Evolutionary conservation across 257 asterid species (phyloP), one percentile per base, ranked within the genome.

Genomic region (Ajuga chamaepitys): DNA sequence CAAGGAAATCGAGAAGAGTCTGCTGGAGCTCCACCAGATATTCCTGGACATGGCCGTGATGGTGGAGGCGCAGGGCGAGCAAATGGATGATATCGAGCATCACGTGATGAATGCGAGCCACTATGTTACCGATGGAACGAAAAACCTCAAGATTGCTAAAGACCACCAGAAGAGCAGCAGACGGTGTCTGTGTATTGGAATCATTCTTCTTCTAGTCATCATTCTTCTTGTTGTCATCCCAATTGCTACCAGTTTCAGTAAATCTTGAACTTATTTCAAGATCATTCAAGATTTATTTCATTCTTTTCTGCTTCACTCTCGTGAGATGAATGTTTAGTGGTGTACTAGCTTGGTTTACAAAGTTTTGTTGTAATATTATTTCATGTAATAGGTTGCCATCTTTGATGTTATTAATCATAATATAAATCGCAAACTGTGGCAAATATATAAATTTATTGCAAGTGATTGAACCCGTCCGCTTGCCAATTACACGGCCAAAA

Each of bases 41-140:
- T 90, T 90, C 70, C 64, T 90, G 17, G 97, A 87, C 80, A 90
- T 90, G 97, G 91, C 97, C 41, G 98, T 93, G 76, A 89, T 93
- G 94, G 95, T 93, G 70, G 96, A 93, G 72, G 86, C 88, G 7
- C 98, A 89, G 45, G 98, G 97, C 5, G 97, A 89, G 83, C 79
- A 87, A 24, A 81, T 93, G 95, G 96, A 93, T 37, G 94, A 89
- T 55, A 92, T 92, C 26, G 95, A 89, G 59, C 95, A 87, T 55
- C 95, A 92, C 17, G 98, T 92, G 24, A 68, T 83, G 74, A 92
- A 75, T 58, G 97, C 96, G 1, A 81, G 86, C 0, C 89, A 85
- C 8, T 92, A 85, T 32, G 91, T 84, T 1, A 47, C 22, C 1
- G 95, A 85, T 38, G 98, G 98, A 7, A 51, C 86, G 6, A 93